Evolutionary conservation across 306 rosid species (phyloP), one percentile per base, ranked within the genome.

Genomic region (Hippophae gyantsensis): DNA sequence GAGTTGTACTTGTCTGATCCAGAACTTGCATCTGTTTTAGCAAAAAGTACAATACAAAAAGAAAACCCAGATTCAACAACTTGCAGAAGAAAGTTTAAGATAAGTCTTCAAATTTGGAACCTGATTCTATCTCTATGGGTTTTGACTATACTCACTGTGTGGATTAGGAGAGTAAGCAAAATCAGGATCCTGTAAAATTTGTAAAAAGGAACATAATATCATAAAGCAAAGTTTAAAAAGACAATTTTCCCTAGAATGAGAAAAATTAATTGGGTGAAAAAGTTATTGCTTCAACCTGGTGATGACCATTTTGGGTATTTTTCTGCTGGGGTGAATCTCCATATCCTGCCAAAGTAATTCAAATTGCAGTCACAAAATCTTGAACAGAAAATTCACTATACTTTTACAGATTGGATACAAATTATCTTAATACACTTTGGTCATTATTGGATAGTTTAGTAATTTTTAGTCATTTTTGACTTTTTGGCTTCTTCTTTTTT

Each of bases 111-210:
- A 7, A 57, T 57, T 54, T 5, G 13, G 14, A 27, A 47, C 25
- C 51, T 51, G 47, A 69, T 32, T 38, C 50, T 43, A 56, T 56
- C 8, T 5, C 18, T 63, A 46, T 70, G 64, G 81, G 79, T 78
- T 78, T 79, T 9, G 78, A 80, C 74, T 61, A 73, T 60, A 74
- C 95, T 84, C 76, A 92, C 99, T 88, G 74, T 86, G 97, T 62
- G 87, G 95, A 84, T 93, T 93, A 44, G 97, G 99, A 60, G 99
- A 93, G 86, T 82, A 80, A 0, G 84, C 99, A 79, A 88, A 93
- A 82, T 93, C 99, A 65, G 95, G 99, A 84, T 88, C 90, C 99
- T 93, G 54, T 43, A 25, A 59, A 53, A 23, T 52, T n/a, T 48
- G 55, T 66, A 67, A 59, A 64, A 69, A 72, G 14, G 63, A 72